These are phyloP conservation scores for Sclerotinia spermophila DNA, from an alignment of 2,329 filamentous ascomycete genomes.

Conservation along the genomic window DNA sequence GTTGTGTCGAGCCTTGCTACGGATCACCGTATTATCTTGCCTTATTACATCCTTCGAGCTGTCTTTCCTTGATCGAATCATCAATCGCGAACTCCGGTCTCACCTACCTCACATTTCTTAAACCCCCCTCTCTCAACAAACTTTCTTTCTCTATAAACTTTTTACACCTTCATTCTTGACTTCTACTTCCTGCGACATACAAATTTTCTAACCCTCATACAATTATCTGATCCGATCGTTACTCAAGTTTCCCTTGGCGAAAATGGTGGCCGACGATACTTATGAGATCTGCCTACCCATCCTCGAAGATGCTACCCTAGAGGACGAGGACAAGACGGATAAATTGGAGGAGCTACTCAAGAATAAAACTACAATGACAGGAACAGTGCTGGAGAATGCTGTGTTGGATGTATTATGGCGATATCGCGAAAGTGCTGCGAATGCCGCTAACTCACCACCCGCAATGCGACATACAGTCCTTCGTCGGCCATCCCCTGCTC, in stretches of 20 bases:
- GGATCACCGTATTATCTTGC: slow-evolving; percentile 17
- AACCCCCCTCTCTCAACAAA: not conserved
- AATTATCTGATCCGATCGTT: slow-evolving; percentile 12
- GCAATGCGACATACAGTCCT: slow-evolving; percentile 86
- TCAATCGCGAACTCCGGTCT: slow-evolving; percentile 19
- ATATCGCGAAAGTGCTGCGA: slow-evolving; percentile 64
- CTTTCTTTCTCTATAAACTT: not conserved
- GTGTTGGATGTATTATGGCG: slow-evolving; percentile 90
- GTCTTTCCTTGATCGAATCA: slow-evolving; percentile 19
- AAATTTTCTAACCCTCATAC: slow-evolving; percentile 1
- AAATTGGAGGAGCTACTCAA: slow-evolving; percentile 81
- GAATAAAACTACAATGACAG: slow-evolving; percentile 71
- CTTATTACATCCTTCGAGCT: slow-evolving; percentile 4
- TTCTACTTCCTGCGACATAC: slow-evolving; percentile 1
- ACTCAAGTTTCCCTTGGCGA: slow-evolving; percentile 16
- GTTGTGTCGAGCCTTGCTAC: slow-evolving; percentile 22
- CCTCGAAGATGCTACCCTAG: slow-evolving; percentile 74
- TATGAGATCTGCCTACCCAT: slow-evolving; percentile 90
- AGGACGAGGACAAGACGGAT: slow-evolving; percentile 95
- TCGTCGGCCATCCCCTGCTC: slow-evolving; percentile 84
- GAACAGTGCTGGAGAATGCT: slow-evolving; percentile 79
- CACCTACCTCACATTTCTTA: slow-evolving; percentile 10
- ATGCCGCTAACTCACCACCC: slow-evolving; percentile 68
- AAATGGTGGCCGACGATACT: slow-evolving; percentile 87
- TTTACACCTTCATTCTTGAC: not conserved